A percentile compares a stretch with the other conserved stretches of the same genome.
Evolutionary conservation across 495 filamentous ascomycete species (phyloP).

Genomic region (Lasiosphaeria miniovina): DNA sequence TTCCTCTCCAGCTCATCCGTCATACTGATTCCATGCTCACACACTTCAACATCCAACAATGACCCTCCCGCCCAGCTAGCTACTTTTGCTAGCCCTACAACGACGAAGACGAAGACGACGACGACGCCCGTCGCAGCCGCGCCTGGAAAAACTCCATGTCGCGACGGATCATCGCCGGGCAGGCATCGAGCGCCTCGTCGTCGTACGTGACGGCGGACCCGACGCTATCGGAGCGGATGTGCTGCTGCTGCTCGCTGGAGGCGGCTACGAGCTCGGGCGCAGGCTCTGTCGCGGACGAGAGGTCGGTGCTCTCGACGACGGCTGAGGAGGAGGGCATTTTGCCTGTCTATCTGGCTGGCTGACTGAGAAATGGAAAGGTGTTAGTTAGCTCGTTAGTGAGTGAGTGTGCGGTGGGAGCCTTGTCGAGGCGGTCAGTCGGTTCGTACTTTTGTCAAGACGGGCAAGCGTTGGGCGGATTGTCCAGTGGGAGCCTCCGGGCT

Average conservation of each 20-base stretch:
- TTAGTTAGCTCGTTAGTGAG: background rate
- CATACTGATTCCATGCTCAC: too few species aligned
- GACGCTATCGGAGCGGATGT: conserved; percentile 13
- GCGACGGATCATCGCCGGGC: conserved; percentile 8
- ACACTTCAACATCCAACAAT: background rate
- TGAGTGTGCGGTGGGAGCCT: too few species aligned
- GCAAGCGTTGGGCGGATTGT: too few species aligned
- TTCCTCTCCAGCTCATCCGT: too few species aligned
- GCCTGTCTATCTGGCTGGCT: background rate
- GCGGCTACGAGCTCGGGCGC: background rate
- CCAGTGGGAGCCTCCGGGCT: too few species aligned
- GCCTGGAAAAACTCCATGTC: conserved; percentile 23
- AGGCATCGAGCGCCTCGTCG: background rate
- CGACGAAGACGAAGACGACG: background rate
- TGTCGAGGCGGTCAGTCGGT: too few species aligned
- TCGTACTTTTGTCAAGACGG: too few species aligned
- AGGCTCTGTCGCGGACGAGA: background rate
- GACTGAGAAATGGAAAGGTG: background rate
- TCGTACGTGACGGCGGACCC: background rate
- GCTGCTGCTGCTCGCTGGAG: conserved; percentile 2
- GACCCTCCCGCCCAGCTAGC: background rate
- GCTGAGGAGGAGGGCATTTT: background rate
- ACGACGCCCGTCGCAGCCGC: conserved; percentile 7
- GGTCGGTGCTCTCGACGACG: background rate
- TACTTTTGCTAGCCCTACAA: background rate